A percentile compares a stretch with the other conserved stretches of the same genome.
phyloP scores from a whole-genome alignment of 2,329 filamentous ascomycete genomes.

The Ampelomyces quisqualis region DNA sequence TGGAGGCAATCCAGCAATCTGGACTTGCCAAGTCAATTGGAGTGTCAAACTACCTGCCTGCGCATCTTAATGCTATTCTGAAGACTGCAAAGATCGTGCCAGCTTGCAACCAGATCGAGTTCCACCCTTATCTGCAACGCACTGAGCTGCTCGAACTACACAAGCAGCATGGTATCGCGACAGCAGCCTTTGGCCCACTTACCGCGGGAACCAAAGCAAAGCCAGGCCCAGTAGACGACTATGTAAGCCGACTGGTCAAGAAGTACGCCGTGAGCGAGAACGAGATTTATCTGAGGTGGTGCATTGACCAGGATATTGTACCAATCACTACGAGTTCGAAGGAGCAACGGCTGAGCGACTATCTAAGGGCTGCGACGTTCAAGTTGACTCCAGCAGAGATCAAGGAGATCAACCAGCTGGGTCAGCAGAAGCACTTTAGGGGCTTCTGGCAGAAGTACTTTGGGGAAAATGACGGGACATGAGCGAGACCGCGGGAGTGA shows the following conservation, averaged over 20 bases:
- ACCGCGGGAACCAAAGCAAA: conserved; percentile 56
- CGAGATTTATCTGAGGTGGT: conserved; percentile 61
- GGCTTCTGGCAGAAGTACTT: conserved; percentile 60
- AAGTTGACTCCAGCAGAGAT: conserved; percentile 61
- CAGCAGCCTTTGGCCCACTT: conserved; percentile 50
- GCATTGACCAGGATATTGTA: conserved; percentile 61
- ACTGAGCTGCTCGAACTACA: conserved; percentile 57
- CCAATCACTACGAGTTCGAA: conserved; percentile 62
- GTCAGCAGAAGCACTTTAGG: conserved; percentile 62
- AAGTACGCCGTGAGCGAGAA: conserved; percentile 62
- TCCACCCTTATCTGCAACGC: conserved; percentile 68
- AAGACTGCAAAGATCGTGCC: conserved; percentile 58
- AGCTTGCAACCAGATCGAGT: conserved; percentile 68
- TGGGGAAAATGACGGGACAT: conserved; percentile 54
- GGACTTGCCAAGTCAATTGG: conserved; percentile 63
- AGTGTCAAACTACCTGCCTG: conserved; percentile 60
- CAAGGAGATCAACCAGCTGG: conserved; percentile 50
- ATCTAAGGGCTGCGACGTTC: conserved; percentile 58
- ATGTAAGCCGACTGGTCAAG: conserved; percentile 55
- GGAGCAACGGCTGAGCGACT: conserved; percentile 60
- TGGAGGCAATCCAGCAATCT: conserved; percentile 59
- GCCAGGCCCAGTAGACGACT: conserved; percentile 57
- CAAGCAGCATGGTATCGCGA: conserved; percentile 51
- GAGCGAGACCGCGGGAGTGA: no score
- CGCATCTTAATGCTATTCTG: conserved; percentile 57